Percentiles rank a stretch among this genome's conserved stretches.
Conservation (phyloP, 148 eudicot species). For the Polygonum aviculare region DNA sequence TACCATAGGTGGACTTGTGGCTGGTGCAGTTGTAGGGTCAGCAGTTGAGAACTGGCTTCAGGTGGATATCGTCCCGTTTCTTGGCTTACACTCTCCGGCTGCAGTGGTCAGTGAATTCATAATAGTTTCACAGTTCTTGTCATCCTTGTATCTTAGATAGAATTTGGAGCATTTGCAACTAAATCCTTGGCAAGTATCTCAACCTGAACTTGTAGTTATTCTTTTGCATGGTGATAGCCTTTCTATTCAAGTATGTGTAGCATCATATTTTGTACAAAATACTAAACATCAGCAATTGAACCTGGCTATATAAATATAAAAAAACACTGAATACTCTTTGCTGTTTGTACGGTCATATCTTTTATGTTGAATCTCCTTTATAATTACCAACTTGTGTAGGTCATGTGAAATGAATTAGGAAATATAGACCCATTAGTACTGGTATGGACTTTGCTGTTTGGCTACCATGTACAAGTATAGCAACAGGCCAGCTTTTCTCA, state of each 20-base stretch:
- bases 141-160: slow-evolving; percentile 81
- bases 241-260: slow-evolving; percentile 29
- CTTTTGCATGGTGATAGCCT: slow-evolving; percentile 24
- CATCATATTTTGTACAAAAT: slow-evolving; percentile 50
- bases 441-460: too few species aligned
- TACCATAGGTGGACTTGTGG: slow-evolving; percentile 82
- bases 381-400: not conserved
- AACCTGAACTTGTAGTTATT: slow-evolving; percentile 22
- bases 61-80: slow-evolving; percentile 94
- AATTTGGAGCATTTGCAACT: not conserved
- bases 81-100: slow-evolving; percentile 83
- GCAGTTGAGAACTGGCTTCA: slow-evolving; percentile 94
- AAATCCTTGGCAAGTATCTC: not conserved
- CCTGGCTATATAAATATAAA: not conserved
- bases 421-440: not conserved
- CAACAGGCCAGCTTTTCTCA: not conserved
- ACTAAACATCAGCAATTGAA: not conserved
- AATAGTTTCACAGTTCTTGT: slow-evolving; percentile 76
- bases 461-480: too few species aligned
- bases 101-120: slow-evolving; percentile 83
- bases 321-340: not conserved
- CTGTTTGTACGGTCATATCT: not conserved
- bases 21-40: slow-evolving; percentile 93
- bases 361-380: not conserved
- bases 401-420: not conserved